Evolutionary conservation across 306 rosid genomes (phyloP).

Genomic region (Carpinus fangiana): DNA sequence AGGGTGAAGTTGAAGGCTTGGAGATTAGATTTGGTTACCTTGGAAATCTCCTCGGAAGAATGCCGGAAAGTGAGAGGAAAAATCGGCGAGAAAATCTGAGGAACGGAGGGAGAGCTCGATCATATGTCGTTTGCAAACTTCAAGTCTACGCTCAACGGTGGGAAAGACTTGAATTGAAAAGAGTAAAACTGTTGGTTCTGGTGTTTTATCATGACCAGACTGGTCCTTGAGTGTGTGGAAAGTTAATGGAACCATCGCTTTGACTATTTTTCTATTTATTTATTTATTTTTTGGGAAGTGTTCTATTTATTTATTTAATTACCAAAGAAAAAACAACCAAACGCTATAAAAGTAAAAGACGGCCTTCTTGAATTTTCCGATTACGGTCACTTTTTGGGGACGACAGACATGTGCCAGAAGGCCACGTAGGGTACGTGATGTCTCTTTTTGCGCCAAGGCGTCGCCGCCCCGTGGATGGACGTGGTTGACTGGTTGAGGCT

Average conservation of each 20-base stretch:
- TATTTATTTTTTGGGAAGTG: too few relatives aligned
- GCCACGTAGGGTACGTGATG: too few relatives aligned
- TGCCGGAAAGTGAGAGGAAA: slow-evolving; percentile 39
- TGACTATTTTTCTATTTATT: background rate
- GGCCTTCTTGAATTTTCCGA: background rate
- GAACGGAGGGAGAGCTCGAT: slow-evolving; percentile 2
- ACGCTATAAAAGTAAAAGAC: background rate
- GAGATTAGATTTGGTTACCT: slow-evolving; percentile 39
- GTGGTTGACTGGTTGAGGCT: too few relatives aligned
- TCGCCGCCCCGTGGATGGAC: too few relatives aligned
- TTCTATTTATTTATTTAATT: background rate
- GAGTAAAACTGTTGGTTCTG: slow-evolving; percentile 2
- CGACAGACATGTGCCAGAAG: too few relatives aligned
- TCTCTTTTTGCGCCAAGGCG: too few relatives aligned
- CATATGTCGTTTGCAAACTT: slow-evolving; percentile 25
- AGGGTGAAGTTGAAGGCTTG: slow-evolving; percentile 8
- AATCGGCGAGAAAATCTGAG: background rate
- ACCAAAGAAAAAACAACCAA: background rate
- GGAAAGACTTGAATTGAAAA: background rate
- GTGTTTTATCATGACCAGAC: background rate
- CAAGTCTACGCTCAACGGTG: slow-evolving; percentile 33
- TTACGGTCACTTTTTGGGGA: too few relatives aligned
- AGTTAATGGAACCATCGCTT: background rate
- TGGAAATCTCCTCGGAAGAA: slow-evolving; percentile 38
- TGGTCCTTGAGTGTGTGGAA: too few relatives aligned